Conservation (phyloP, 2,329 filamentous ascomycete species). For the Pyricularia pennisetigena region DNA sequence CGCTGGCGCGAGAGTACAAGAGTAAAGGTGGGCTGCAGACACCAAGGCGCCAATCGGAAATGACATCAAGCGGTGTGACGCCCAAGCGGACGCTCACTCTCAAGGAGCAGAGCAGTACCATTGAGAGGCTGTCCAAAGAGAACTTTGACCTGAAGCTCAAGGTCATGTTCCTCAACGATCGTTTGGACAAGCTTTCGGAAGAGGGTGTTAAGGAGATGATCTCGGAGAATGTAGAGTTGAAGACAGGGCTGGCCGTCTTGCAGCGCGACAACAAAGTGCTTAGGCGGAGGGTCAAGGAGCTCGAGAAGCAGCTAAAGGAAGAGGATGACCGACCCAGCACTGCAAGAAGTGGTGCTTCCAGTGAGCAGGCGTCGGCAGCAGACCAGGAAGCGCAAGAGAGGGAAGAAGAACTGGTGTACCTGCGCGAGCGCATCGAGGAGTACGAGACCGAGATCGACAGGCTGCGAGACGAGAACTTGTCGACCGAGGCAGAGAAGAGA, state of each 20-base stretch:
- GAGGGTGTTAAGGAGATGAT: slow-evolving; percentile 98
- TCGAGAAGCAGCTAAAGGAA: slow-evolving; percentile 70
- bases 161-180: slow-evolving; percentile 92
- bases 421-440: slow-evolving; percentile 78
- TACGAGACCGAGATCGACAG: slow-evolving; percentile 78
- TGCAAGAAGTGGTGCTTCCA: slow-evolving; percentile 43
- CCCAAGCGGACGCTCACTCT: slow-evolving; percentile 58
- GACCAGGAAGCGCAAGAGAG: slow-evolving; percentile 56
- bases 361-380: slow-evolving; percentile 44
- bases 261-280: slow-evolving; percentile 86
- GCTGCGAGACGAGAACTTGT: slow-evolving; percentile 66
- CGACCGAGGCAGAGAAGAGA: slow-evolving; percentile 75
- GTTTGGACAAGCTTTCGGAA: slow-evolving; percentile 85
- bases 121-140: slow-evolving; percentile 92
- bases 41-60: slow-evolving; percentile 39
- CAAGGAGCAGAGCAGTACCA: slow-evolving; percentile 95
- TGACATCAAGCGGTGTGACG: slow-evolving; percentile 40
- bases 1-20: slow-evolving; percentile 76
- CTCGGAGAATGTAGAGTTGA: slow-evolving; percentile 90
- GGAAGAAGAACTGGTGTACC: slow-evolving; percentile 76
- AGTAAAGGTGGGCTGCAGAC: slow-evolving; percentile 59
- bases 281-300: slow-evolving; percentile 70
- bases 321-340: slow-evolving; percentile 56
- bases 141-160: slow-evolving; percentile 97
- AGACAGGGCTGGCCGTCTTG: slow-evolving; percentile 78